Conservation (phyloP, 441 rosid species). For the Croton laevigatus region DNA sequence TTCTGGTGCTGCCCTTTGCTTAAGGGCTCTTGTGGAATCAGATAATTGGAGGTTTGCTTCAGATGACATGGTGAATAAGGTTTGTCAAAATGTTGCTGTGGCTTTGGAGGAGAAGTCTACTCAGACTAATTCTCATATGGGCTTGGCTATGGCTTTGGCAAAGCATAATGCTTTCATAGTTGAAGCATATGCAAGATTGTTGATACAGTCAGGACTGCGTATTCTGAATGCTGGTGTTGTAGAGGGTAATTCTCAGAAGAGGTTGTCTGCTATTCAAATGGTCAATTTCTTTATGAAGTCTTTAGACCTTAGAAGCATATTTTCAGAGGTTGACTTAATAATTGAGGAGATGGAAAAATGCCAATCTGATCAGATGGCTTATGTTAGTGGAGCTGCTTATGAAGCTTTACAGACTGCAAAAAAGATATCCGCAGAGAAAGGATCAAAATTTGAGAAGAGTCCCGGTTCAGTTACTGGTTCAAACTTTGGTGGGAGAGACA, state of each 20-base stretch:
- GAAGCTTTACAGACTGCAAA: slow-evolving; percentile 81
- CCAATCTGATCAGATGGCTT: slow-evolving; percentile 72
- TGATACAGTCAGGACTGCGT: slow-evolving; percentile 73
- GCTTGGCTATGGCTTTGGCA: slow-evolving; percentile 87
- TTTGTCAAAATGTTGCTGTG: slow-evolving; percentile 88
- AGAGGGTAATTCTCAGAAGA: slow-evolving; percentile 78
- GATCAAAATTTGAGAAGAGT: slow-evolving; percentile 49
- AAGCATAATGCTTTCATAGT: slow-evolving; percentile 76
- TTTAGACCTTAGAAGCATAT: slow-evolving; percentile 74
- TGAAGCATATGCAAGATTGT: slow-evolving; percentile 88
- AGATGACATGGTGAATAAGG: slow-evolving; percentile 71
- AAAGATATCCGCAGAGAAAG: slow-evolving; percentile 50
- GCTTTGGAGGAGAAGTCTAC: slow-evolving; percentile 81
- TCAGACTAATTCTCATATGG: slow-evolving; percentile 76
- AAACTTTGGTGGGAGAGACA: slow-evolving; percentile 51
- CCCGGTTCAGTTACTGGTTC: slow-evolving; percentile 65
- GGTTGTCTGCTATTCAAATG: slow-evolving; percentile 90
- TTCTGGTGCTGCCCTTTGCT: slow-evolving; percentile 92
- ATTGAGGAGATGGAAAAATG: slow-evolving; percentile 75
- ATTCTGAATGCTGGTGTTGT: slow-evolving; percentile 56
- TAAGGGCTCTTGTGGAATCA: slow-evolving; percentile 89
- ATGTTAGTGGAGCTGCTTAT: slow-evolving; percentile 77
- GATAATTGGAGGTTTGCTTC: slow-evolving; percentile 94
- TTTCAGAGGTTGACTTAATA: slow-evolving; percentile 66
- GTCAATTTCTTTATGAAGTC: slow-evolving; percentile 91